phyloP scores from a whole-genome alignment of 768 basidiomycete genomes.

The Mycena indigotica region DNA sequence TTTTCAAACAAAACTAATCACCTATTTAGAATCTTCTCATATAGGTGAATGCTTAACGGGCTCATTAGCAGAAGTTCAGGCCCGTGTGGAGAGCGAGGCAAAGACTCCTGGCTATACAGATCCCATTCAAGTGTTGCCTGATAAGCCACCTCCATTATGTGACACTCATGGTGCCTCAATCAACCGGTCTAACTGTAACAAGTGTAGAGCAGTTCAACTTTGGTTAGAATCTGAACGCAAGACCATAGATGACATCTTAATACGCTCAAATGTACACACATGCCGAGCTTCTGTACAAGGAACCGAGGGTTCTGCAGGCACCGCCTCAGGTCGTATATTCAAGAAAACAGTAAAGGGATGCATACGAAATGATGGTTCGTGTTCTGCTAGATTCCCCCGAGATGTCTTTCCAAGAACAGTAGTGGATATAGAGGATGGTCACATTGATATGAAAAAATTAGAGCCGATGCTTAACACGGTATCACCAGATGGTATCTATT shows the following conservation, averaged over 20 bases:
- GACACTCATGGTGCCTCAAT: background rate
- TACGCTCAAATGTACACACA: background rate
- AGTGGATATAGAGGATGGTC: conserved; percentile 27
- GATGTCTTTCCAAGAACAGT: conserved; percentile 4
- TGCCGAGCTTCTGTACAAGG: background rate
- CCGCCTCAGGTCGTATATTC: background rate
- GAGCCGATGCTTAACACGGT: conserved; percentile 36
- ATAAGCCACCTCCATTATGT: background rate
- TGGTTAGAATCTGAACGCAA: background rate
- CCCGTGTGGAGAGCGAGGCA: background rate
- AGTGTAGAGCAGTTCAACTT: background rate
- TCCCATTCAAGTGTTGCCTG: background rate
- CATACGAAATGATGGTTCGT: background rate
- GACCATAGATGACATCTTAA: background rate
- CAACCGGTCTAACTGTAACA: background rate
- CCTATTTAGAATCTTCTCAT: conserved; percentile 8
- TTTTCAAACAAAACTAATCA: conserved; percentile 13
- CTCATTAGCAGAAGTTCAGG: background rate
- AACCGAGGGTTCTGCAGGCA: background rate
- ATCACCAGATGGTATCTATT: conserved; percentile 27
- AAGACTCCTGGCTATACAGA: background rate
- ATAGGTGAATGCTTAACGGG: background rate
- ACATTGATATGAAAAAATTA: conserved; percentile 27
- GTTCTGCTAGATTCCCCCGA: conserved; percentile 1
- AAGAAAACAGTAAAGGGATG: background rate